Percentiles rank a stretch among this genome's conserved stretches.
Conservation (phyloP, 1,284 basidiomycete species). For the Sporisorium graminicola region DNA sequence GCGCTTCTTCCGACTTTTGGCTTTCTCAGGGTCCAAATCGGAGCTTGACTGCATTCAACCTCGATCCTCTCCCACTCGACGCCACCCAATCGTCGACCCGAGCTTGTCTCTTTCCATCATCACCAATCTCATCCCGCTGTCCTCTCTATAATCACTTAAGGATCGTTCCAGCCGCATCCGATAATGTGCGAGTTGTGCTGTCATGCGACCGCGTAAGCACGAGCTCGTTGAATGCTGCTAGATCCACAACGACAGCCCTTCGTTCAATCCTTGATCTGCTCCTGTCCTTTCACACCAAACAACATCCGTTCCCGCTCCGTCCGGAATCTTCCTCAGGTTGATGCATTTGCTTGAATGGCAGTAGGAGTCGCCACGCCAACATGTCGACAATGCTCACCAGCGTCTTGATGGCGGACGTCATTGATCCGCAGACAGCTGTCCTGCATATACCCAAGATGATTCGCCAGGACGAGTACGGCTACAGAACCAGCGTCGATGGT, state of each 20-base stretch:
- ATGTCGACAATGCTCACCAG: slow-evolving; percentile 31
- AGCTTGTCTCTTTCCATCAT: not conserved
- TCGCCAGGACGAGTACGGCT: slow-evolving; percentile 44
- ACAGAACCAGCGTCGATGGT: slow-evolving; percentile 37
- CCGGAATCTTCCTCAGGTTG: not conserved
- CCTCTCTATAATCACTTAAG: slow-evolving; percentile 10
- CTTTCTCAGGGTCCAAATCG: slow-evolving; percentile 31
- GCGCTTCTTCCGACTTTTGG: not conserved
- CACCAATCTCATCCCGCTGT: not conserved
- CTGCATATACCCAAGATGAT: slow-evolving; percentile 52
- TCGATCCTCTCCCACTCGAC: not conserved
- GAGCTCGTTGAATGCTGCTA: not conserved
- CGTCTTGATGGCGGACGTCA: slow-evolving; percentile 45
- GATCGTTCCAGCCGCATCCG: not conserved
- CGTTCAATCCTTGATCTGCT: not conserved
- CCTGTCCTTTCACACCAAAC: not conserved
- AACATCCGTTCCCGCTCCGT: not conserved
- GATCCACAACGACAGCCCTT: not conserved
- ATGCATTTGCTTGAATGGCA: too few relatives aligned
- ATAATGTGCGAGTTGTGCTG: not conserved
- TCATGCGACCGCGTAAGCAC: not conserved
- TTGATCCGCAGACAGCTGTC: slow-evolving; percentile 38
- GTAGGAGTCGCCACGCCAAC: too few relatives aligned
- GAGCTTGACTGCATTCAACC: not conserved
- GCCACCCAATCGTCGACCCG: not conserved